These are phyloP conservation scores for Suillus americanus DNA, from an alignment of 768 basidiomycete species.

Conservation along the genomic window DNA sequence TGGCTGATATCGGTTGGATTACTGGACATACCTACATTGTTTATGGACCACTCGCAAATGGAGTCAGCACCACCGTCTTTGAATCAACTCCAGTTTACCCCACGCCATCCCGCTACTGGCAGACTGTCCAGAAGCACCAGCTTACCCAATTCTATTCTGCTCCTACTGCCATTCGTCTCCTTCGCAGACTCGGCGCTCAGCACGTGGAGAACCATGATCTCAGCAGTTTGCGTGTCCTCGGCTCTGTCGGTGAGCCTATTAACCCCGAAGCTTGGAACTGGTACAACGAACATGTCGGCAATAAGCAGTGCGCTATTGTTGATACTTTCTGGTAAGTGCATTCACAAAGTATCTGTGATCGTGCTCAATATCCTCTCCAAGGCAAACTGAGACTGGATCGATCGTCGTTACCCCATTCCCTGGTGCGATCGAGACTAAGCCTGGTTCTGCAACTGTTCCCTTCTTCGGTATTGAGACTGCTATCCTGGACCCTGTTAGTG, in stretches of 20 bases:
- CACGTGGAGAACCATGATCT: conserved; percentile 86
- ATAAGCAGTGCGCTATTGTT: conserved; percentile 85
- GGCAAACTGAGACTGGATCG: conserved; percentile 98
- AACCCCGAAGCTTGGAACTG: conserved; percentile 99
- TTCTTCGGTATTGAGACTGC: conserved; percentile 95
- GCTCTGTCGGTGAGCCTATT: conserved; percentile 96
- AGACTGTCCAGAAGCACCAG: conserved; percentile 89
- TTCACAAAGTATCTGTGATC: neutral
- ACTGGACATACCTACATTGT: conserved; percentile 97
- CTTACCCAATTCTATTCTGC: conserved; percentile 96
- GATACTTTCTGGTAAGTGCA: conserved; percentile 81
- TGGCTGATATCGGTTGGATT: conserved; percentile 99
- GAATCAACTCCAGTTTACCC: conserved; percentile 98
- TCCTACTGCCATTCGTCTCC: conserved; percentile 91
- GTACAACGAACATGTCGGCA: conserved; percentile 96
- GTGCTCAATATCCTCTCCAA: conserved; percentile 21
- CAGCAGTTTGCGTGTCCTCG: conserved; percentile 79
- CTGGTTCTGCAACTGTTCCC: conserved; percentile 94
- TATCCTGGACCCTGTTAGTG: conserved; percentile 82
- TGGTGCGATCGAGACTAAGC: conserved; percentile 94
- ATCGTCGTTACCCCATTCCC: conserved; percentile 96
- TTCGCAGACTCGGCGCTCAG: conserved; percentile 82
- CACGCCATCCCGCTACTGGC: conserved; percentile 95
- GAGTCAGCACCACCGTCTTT: conserved; percentile 85
- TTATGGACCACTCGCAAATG: conserved; percentile 90